Percentiles rank a stretch among this genome's conserved stretches.
Evolutionary conservation across 768 basidiomycete species (phyloP).

Genomic region (Saitozyma podzolica): DNA sequence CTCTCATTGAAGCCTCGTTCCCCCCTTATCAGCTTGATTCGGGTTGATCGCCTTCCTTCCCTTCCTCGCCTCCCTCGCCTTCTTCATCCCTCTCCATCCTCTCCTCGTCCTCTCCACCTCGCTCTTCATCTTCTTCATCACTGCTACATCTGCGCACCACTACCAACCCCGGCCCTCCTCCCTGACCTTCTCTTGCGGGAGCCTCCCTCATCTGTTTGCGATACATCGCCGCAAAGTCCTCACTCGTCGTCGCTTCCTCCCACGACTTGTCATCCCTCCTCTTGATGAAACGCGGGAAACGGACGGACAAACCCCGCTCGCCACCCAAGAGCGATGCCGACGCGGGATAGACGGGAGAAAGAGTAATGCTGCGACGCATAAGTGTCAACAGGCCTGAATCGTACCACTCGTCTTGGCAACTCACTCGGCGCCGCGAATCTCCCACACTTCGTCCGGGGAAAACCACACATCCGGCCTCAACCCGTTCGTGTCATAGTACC

Average conservation of each 20-base stretch:
- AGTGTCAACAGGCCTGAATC: background rate
- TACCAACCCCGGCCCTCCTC: constrained; percentile 32
- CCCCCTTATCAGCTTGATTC: no score
- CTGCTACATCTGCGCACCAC: constrained; percentile 50
- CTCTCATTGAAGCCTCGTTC: no score
- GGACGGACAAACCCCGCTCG: constrained; percentile 71
- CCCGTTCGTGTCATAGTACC: constrained; percentile 45
- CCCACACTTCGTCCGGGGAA: constrained; percentile 64
- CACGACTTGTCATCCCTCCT: constrained; percentile 71
- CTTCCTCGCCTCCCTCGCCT: constrained; percentile 9
- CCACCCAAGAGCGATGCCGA: constrained; percentile 65
- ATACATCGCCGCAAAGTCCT: constrained; percentile 71
- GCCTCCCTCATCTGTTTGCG: constrained; percentile 58
- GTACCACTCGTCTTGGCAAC: constrained; percentile 8
- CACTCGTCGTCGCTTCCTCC: constrained; percentile 70
- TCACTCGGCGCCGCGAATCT: constrained; percentile 63
- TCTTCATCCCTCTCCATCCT: constrained; percentile 10
- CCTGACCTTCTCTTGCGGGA: constrained; percentile 40
- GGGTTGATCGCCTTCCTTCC: constrained; percentile 2
- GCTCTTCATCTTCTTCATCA: constrained; percentile 57
- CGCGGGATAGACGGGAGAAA: constrained; percentile 81
- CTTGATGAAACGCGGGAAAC: constrained; percentile 83
- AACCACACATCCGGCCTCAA: constrained; percentile 55
- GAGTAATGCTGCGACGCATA: constrained; percentile 58
- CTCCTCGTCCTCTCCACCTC: constrained; percentile 42